A percentile compares a stretch with the other conserved stretches of the same genome.
These are phyloP conservation scores for Nitzschia palea DNA, from an alignment of 108 stramenopile species.

Conservation along the genomic window DNA sequence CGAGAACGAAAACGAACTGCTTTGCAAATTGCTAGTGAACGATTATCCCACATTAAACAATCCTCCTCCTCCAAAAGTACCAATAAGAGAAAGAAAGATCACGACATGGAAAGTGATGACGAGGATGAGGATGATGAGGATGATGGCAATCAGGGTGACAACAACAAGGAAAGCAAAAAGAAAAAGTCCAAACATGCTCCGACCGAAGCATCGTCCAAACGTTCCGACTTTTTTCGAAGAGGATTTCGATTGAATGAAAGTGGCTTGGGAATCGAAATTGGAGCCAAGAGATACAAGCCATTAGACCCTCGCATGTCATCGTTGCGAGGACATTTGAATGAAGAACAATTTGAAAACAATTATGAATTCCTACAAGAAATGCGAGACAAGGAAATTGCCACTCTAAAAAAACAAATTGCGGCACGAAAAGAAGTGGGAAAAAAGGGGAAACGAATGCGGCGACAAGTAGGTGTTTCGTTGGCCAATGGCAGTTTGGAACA, in stretches of 20 bases:
- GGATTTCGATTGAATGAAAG: conserved; percentile 65
- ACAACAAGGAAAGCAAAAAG: conserved; percentile 11
- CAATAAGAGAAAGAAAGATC: too few relatives aligned
- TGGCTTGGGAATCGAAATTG: conserved; percentile 83
- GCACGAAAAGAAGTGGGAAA: conserved; percentile 72
- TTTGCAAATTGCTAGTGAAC: conserved; percentile 25
- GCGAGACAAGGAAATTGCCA: conserved; percentile 72
- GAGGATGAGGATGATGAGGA: conserved; percentile 1
- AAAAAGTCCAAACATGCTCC: conserved; percentile 42
- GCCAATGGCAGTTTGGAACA: conserved; percentile 46
- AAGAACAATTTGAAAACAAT: conserved; percentile 69
- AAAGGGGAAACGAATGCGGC: conserved; percentile 67
- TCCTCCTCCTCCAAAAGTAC: too few relatives aligned
- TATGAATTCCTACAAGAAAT: conserved; percentile 80
- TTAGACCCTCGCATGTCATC: conserved; percentile 76
- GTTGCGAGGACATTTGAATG: conserved; percentile 71
- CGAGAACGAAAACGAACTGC: conserved; percentile 26
- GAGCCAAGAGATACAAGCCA: conserved; percentile 82
- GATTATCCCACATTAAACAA: conserved; percentile 22
- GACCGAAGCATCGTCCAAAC: conserved; percentile 79
- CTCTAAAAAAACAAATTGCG: conserved; percentile 51
- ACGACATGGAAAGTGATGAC: neutral
- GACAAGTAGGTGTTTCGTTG: conserved; percentile 54
- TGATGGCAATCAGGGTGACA: neutral
- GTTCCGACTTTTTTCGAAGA: conserved; percentile 64